A percentile compares a stretch with the other conserved stretches of the same genome.
Evolutionary conservation across 2,329 filamentous ascomycete species (phyloP).

Genomic region (Hypoxylon sp.): DNA sequence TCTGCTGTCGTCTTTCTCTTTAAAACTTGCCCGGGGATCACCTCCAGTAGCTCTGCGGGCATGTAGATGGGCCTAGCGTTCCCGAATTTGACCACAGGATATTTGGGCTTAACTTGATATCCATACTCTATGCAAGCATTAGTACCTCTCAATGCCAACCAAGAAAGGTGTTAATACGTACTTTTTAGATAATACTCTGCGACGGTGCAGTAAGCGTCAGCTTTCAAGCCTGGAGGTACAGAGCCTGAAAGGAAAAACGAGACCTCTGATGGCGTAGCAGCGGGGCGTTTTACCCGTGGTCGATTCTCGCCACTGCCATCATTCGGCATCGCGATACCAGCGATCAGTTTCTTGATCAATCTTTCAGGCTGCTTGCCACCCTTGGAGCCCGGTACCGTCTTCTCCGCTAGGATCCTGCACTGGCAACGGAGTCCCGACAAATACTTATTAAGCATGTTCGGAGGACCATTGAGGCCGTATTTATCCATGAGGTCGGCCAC

Average conservation of each 20-base stretch:
- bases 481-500: slow-evolving; percentile 56
- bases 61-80: slow-evolving; percentile 71
- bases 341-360: slow-evolving; percentile 45
- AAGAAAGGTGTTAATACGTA: slow-evolving; percentile 51
- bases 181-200: slow-evolving; percentile 62
- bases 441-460: slow-evolving; percentile 22
- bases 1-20: slow-evolving; percentile 70
- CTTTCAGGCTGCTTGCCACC: slow-evolving; percentile 42
- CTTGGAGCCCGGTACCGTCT: slow-evolving; percentile 27
- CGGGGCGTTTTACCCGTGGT: slow-evolving; percentile 48
- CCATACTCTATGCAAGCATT: slow-evolving; percentile 49
- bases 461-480: slow-evolving; percentile 12
- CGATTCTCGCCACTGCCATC: slow-evolving; percentile 54
- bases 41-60: slow-evolving; percentile 75
- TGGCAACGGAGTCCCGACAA: slow-evolving; percentile 44
- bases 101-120: slow-evolving; percentile 53
- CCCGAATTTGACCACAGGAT: slow-evolving; percentile 78
- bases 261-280: slow-evolving; percentile 51
- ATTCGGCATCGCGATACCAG: slow-evolving; percentile 51
- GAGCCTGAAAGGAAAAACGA: slow-evolving; percentile 53
- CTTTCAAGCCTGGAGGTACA: slow-evolving; percentile 49
- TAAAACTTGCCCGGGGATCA: slow-evolving; percentile 76
- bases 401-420: slow-evolving; percentile 42
- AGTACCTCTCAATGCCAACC: slow-evolving; percentile 21
- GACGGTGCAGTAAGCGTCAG: slow-evolving; percentile 55